A percentile compares a stretch with the other conserved stretches of the same genome.
Evolutionary conservation across 805 yeast genomes (phyloP).

Genomic region (Lachancea nothofagi): DNA sequence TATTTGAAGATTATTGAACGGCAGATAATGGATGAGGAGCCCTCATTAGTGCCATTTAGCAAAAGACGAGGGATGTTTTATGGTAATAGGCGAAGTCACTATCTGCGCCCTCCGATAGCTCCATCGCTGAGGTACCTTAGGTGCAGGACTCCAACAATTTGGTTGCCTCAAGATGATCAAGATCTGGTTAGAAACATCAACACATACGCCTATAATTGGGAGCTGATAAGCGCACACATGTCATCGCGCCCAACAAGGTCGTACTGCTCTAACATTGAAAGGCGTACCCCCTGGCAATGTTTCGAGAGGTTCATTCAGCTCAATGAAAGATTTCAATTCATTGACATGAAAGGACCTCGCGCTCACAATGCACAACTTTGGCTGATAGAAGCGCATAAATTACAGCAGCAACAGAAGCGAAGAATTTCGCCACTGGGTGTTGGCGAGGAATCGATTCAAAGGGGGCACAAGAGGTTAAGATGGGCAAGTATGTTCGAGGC

Average conservation of each 20-base stretch:
- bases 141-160: conserved; percentile 83
- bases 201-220: conserved; percentile 91
- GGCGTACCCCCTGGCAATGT: conserved; percentile 98
- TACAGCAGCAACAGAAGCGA: conserved; percentile 81
- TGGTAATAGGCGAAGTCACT: conserved; percentile 50
- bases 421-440: conserved; percentile 90
- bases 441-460: conserved; percentile 84
- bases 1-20: conserved; percentile 54
- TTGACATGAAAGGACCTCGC: conserved; percentile 82
- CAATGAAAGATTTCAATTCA: conserved; percentile 78
- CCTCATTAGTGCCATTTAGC: conserved; percentile 31
- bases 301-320: conserved; percentile 93
- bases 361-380: conserved; percentile 82
- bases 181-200: conserved; percentile 73
- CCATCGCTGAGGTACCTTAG: conserved; percentile 79
- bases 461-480: conserved; percentile 85
- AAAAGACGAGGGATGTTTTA: conserved; percentile 41
- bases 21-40: conserved; percentile 41
- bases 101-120: conserved; percentile 83
- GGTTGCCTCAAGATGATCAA: conserved; percentile 94
- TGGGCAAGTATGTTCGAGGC: conserved; percentile 99
- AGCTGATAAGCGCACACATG: conserved; percentile 76
- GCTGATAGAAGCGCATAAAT: conserved; percentile 86
- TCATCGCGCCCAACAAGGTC: conserved; percentile 59
- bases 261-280: conserved; percentile 81